A percentile compares a stretch with the other conserved stretches of the same genome.
Conservation (phyloP, 169 alveolate genomes). For the Cryptosporidium ryanae region DNA sequence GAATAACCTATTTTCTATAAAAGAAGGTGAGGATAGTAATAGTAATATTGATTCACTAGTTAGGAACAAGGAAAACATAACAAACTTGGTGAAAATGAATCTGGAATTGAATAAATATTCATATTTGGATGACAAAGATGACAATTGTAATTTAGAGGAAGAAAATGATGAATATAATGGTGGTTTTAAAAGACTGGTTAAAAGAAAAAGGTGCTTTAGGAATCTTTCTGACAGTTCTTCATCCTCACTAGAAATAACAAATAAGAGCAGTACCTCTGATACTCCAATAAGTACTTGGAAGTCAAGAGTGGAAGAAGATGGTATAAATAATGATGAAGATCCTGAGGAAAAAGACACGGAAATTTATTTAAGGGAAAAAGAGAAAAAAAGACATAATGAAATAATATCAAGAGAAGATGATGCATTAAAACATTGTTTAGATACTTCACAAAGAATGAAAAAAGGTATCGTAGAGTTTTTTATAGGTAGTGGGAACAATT, state of each 20-base stretch:
- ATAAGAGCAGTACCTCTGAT: background rate
- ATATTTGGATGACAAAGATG: background rate
- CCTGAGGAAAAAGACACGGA: conserved; percentile 2
- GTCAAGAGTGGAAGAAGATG: background rate
- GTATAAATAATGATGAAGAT: background rate
- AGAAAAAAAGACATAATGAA: conserved; percentile 1
- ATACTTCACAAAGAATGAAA: conserved; percentile 48
- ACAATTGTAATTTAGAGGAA: background rate
- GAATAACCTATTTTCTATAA: no score
- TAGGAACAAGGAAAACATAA: background rate
- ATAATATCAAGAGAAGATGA: conserved; percentile 24
- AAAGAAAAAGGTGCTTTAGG: conserved; percentile 30
- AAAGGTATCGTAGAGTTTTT: conserved; percentile 61
- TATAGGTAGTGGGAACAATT: conserved; percentile 6
- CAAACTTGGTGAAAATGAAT: background rate
- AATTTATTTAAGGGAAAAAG: conserved; percentile 13
- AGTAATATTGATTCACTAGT: no score
- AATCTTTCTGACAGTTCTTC: conserved; percentile 48
- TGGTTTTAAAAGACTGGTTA: conserved; percentile 35
- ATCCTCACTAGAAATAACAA: background rate
- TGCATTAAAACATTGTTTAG: conserved; percentile 40
- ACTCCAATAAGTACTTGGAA: background rate
- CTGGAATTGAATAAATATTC: conserved; percentile 26
- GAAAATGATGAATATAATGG: conserved; percentile 46
- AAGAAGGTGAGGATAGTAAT: no score